A percentile compares a stretch with the other conserved stretches of the same genome.
Conservation (phyloP, 2,329 filamentous ascomycete species). For the Sclerotiophoma versabilis region DNA sequence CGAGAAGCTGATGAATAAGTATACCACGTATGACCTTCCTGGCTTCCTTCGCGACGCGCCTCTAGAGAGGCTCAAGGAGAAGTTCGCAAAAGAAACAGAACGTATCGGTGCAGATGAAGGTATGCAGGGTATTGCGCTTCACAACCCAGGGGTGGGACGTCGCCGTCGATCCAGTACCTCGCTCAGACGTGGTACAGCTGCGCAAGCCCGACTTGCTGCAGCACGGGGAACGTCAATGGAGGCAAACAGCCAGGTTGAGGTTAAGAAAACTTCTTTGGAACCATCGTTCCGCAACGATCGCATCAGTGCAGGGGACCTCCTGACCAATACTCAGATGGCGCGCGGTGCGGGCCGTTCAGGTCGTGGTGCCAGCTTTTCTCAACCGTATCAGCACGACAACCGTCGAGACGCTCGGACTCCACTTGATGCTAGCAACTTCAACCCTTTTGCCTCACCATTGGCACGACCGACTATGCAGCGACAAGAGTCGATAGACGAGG, state of each 20-base stretch:
- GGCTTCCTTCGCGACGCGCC: slow-evolving; percentile 88
- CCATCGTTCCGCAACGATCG: slow-evolving; percentile 37
- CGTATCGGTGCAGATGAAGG: slow-evolving; percentile 81
- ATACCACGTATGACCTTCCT: slow-evolving; percentile 88
- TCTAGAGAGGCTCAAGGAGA: slow-evolving; percentile 85
- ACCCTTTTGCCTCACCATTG: slow-evolving; percentile 49
- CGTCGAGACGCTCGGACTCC: slow-evolving; percentile 54
- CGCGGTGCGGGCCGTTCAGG: slow-evolving; percentile 63
- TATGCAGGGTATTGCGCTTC: slow-evolving; percentile 91
- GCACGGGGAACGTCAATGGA: slow-evolving; percentile 51
- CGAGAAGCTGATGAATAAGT: slow-evolving; percentile 92
- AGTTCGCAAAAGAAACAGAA: slow-evolving; percentile 86
- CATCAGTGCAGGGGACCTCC: slow-evolving; percentile 69
- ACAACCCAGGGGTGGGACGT: slow-evolving; percentile 74
- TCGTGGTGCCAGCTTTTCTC: slow-evolving; percentile 54
- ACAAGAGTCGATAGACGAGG: slow-evolving; percentile 85
- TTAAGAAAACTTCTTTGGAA: slow-evolving; percentile 36
- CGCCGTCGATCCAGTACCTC: slow-evolving; percentile 72
- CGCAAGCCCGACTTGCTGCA: slow-evolving; percentile 68
- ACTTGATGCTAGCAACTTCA: slow-evolving; percentile 52
- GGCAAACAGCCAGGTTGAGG: slow-evolving; percentile 26
- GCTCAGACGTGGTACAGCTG: slow-evolving; percentile 78
- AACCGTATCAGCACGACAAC: slow-evolving; percentile 55
- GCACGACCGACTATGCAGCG: slow-evolving; percentile 62
- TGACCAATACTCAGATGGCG: slow-evolving; percentile 78